These are phyloP conservation scores for Tolypocladium amazonense DNA, from an alignment of 2,329 filamentous ascomycete species.

Conservation along the genomic window DNA sequence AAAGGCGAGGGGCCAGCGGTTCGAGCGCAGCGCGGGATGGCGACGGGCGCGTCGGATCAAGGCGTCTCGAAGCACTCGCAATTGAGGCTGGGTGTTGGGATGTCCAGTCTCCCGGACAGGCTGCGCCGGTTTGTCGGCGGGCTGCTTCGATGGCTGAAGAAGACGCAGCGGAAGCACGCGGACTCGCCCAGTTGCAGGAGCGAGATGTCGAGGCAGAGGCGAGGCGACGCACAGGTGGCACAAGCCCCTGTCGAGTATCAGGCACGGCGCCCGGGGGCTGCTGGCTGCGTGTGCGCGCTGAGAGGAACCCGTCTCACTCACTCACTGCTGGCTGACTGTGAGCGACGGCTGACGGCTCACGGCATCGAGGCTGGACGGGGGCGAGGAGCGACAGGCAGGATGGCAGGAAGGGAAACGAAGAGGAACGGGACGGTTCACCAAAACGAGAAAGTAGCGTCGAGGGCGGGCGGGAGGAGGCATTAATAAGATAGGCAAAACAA, in stretches of 20 bases:
- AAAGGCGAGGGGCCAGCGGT: not conserved
- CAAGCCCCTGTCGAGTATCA: not conserved
- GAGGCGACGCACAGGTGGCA: not conserved
- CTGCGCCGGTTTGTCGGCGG: not conserved
- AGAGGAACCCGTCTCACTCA: not conserved
- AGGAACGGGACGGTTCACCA: not conserved
- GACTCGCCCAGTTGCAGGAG: not conserved
- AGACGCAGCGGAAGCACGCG: not conserved
- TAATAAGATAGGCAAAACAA: not conserved
- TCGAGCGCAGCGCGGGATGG: not conserved
- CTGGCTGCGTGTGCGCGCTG: not conserved
- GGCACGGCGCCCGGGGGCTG: not conserved
- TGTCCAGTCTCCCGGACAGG: not conserved
- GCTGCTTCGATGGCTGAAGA: not conserved
- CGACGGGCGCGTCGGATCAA: not conserved
- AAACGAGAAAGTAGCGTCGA: not conserved
- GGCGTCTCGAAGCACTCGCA: not conserved
- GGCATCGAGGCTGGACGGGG: not conserved
- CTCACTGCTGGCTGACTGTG: not conserved
- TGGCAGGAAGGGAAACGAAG: not conserved
- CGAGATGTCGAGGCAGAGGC: not conserved
- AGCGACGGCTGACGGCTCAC: not conserved
- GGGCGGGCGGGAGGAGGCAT: conserved; percentile 3
- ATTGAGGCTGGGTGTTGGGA: not conserved
- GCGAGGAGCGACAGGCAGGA: not conserved